A percentile compares a stretch with the other conserved stretches of the same genome.
These are phyloP conservation scores for Eleusine indica DNA, from an alignment of 176 grass and related monocot genomes.

Conservation along the genomic window DNA sequence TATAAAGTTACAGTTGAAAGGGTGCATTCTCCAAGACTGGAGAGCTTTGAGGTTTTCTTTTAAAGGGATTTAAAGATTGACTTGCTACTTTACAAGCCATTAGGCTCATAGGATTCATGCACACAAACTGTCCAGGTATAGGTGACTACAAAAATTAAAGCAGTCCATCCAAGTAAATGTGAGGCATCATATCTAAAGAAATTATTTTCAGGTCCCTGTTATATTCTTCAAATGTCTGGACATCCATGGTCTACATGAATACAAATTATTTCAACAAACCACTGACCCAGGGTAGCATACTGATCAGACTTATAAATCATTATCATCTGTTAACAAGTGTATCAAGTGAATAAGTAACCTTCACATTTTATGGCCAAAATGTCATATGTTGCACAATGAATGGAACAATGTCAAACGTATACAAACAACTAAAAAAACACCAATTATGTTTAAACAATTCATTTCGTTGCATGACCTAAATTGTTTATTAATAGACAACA, in stretches of 20 bases:
- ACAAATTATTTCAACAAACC: neutral
- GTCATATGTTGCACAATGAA: neutral
- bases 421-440: neutral
- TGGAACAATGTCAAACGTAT: neutral
- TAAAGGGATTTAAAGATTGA: neutral
- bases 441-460: neutral
- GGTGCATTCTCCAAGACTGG: neutral
- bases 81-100: neutral
- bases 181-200: neutral
- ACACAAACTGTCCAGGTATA: neutral
- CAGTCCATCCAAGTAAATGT: neutral
- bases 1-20: neutral
- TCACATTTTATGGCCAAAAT: neutral
- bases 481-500: neutral
- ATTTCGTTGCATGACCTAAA: neutral
- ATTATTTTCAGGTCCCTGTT: neutral
- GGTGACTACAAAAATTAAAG: slow-evolving; percentile 4
- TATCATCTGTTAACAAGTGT: neutral
- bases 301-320: slow-evolving; percentile 1
- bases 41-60: slow-evolving; percentile 20
- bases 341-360: neutral
- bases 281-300: slow-evolving; percentile 5
- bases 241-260: neutral
- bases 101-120: slow-evolving; percentile 2
- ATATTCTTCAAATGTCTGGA: neutral